Percentiles rank a stretch among this genome's conserved stretches.
These are phyloP conservation scores for Quercus berberidifolia DNA, from an alignment of 306 rosid genomes.

Conservation along the genomic window DNA sequence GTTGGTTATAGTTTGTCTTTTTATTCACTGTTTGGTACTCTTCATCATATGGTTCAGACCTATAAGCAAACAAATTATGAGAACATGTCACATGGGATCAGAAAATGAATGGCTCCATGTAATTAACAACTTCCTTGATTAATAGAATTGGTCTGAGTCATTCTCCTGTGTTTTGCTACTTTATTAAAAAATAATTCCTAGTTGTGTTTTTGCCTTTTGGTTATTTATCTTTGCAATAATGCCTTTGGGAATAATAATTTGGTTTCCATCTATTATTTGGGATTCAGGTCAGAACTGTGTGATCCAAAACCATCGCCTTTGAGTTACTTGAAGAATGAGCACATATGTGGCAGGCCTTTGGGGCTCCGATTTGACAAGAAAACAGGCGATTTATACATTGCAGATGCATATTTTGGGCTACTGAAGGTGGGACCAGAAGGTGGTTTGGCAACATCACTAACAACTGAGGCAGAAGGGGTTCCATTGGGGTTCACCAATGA, in stretches of 20 bases:
- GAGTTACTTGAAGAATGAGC: conserved; percentile 71
- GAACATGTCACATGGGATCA: neutral
- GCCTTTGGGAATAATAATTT: neutral
- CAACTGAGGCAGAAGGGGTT: conserved; percentile 80
- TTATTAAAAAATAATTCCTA: neutral
- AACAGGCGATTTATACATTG: conserved; percentile 86
- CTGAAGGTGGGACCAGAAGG: conserved; percentile 90
- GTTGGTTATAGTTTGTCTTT: neutral
- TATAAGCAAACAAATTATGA: neutral
- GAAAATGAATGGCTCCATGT: neutral
- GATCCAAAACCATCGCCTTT: conserved; percentile 63
- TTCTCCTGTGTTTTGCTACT: neutral
- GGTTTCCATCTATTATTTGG: conserved; percentile 1
- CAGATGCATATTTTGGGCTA: conserved; percentile 88
- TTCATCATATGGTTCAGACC: neutral
- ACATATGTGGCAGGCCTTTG: conserved; percentile 94
- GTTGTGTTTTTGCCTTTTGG: neutral
- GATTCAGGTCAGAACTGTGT: conserved; percentile 69
- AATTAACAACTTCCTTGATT: neutral
- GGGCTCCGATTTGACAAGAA: conserved; percentile 91
- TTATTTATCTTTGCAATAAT: neutral
- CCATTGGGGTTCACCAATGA: conserved; percentile 76
- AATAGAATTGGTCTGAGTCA: neutral
- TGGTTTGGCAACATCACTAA: conserved; percentile 75
- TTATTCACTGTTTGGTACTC: neutral